Evolutionary conservation across 75 land plant genomes (phyloP), one percentile per base, ranked within the genome.

Genomic region (Isoetes taiwanensis): DNA sequence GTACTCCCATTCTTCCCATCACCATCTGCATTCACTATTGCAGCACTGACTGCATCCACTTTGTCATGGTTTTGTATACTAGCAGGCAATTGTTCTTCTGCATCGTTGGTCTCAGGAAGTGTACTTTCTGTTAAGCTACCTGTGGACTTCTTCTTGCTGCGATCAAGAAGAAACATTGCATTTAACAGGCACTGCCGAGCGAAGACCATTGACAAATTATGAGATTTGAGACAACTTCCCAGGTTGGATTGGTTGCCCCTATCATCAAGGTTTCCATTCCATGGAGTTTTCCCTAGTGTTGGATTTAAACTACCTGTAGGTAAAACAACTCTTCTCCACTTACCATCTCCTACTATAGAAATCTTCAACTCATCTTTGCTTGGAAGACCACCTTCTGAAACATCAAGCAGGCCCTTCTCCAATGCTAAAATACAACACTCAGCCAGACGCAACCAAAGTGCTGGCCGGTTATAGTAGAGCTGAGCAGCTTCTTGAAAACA

Each of bases 401-500:
- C 41, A 24, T 37, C 58, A 9, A 81, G 58, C 6, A 82, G 71
- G 14, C 99, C 99, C 75, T 73, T 84, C 62, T 88, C 96, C 10
- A 70, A 33, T 3, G 96, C 99, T 43, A 76, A 58, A 19, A 88
- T 58, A 56, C 90, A 88, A 60, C 99, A 94, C 54, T 94, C 99
- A 30, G 96, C 90, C 43, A 88, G 62, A 17, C 90, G 75, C 23
- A 94, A 70, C 99, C 99, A 94, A 30, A 89, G 43, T 2, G 89
- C 58, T 29, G 99, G 99, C 58, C 53, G 53, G 23, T 68, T 73
- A 52, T 77, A 76, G 61, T 81, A 94, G 9, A 82, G 52, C 32
- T 66, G 43, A 50, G 64, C 65, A 10, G 96, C 81, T 66, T 74
- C 69, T 56, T 78, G 81, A 56, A 94, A 89, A 60, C 82, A 89